Conservation (phyloP, 495 filamentous ascomycete genomes). For the Diplogelasinospora grovesii region DNA sequence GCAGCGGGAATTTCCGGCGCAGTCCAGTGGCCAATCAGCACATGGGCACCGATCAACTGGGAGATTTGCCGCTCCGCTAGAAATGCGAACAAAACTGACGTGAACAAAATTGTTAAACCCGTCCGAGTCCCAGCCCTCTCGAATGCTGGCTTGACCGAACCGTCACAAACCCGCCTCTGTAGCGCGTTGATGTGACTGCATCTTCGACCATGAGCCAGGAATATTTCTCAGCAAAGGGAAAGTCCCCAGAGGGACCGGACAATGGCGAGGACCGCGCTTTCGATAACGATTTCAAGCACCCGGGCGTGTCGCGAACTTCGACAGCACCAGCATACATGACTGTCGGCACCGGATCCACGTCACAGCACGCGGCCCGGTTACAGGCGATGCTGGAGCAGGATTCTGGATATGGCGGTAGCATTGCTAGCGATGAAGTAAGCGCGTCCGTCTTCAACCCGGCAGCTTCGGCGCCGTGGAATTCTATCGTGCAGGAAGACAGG, state of each 20-base stretch:
- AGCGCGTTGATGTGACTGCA: no score
- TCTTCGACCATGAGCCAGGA: slow-evolving; percentile 65
- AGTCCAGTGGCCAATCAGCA: slow-evolving; percentile 19
- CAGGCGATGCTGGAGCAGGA: slow-evolving; percentile 75
- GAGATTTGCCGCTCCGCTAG: slow-evolving; percentile 16
- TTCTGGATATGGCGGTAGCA: slow-evolving; percentile 85
- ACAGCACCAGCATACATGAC: slow-evolving; percentile 70
- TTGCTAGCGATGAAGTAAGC: slow-evolving; percentile 35
- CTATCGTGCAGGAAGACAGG: slow-evolving; percentile 61
- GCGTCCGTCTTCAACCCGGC: slow-evolving; percentile 27
- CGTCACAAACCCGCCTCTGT: no score
- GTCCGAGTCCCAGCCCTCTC: no score
- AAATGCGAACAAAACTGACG: slow-evolving; percentile 9
- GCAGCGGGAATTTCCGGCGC: no score
- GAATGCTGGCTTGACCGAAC: slow-evolving; percentile 1
- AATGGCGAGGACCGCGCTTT: slow-evolving; percentile 16
- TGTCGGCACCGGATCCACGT: slow-evolving; percentile 74
- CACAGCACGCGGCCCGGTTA: slow-evolving; percentile 58
- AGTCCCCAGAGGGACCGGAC: slow-evolving; percentile 20
- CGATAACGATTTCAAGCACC: slow-evolving; percentile 12
- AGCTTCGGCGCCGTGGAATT: slow-evolving; percentile 26
- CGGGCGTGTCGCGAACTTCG: slow-evolving; percentile 13
- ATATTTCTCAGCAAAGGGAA: slow-evolving; percentile 46
- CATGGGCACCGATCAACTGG: slow-evolving; percentile 10
- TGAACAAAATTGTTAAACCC: no score